These are phyloP conservation scores for Aspergillus sp. DNA, from an alignment of 2,329 filamentous ascomycete species.

Conservation along the genomic window DNA sequence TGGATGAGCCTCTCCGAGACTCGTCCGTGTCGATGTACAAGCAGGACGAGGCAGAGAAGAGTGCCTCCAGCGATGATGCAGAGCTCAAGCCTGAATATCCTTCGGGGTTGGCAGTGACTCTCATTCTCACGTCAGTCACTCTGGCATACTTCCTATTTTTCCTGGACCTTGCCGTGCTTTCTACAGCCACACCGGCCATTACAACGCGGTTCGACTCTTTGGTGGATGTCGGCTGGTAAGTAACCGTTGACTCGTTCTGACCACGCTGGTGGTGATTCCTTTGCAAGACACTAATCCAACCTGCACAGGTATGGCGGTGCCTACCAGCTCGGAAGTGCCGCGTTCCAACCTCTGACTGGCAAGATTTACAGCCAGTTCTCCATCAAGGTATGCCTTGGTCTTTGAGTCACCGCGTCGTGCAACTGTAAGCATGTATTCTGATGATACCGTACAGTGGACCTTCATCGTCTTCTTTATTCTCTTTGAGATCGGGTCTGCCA, in stretches of 20 bases:
- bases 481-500: conserved; percentile 29
- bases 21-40: conserved; percentile 5
- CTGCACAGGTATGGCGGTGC: conserved; percentile 19
- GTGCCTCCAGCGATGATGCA: conserved; percentile 9
- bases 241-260: background rate
- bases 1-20: background rate
- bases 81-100: conserved; percentile 19
- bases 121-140: conserved; percentile 23
- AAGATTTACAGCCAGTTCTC: conserved; percentile 24
- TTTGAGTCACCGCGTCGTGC: background rate
- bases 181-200: conserved; percentile 22
- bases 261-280: too few relatives aligned
- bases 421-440: background rate
- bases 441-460: conserved; percentile 22
- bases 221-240: conserved; percentile 19
- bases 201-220: conserved; percentile 24
- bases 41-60: background rate
- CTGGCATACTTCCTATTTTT: conserved; percentile 25
- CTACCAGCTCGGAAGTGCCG: conserved; percentile 23
- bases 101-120: conserved; percentile 12
- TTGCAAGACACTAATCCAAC: background rate
- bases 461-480: conserved; percentile 27
- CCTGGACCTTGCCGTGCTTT: conserved; percentile 16
- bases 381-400: conserved; percentile 17
- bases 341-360: conserved; percentile 25